phyloP scores from a whole-genome alignment of 192 early-diverging fungal genomes.

The Coemansia sp. region DNA sequence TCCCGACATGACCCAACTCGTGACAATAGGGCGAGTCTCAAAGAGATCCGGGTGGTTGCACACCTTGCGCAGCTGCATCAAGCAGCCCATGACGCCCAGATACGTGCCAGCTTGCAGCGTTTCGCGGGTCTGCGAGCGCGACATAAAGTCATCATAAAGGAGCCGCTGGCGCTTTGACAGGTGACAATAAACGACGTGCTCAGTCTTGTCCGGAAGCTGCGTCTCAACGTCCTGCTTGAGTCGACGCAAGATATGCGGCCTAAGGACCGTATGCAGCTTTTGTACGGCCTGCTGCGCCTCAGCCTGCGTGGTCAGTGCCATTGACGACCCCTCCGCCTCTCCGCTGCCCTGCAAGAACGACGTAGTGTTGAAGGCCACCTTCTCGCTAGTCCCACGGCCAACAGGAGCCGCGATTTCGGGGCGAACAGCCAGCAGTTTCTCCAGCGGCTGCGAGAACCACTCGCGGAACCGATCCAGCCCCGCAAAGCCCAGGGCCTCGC shows the following conservation, averaged over 20 bases:
- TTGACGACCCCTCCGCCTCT: slow-evolving; percentile 23
- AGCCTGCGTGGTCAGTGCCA: slow-evolving; percentile 55
- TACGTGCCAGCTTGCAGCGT: slow-evolving; percentile 71
- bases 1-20: slow-evolving; percentile 66
- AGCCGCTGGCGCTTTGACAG: slow-evolving; percentile 65
- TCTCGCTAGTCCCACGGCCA: slow-evolving; percentile 42
- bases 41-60: slow-evolving; percentile 95
- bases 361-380: slow-evolving; percentile 57
- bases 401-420: slow-evolving; percentile 55
- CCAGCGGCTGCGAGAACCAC: slow-evolving; percentile 87
- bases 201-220: slow-evolving; percentile 88
- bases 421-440: slow-evolving; percentile 72
- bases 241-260: slow-evolving; percentile 85
- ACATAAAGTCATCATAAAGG: slow-evolving; percentile 76
- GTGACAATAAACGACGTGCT: slow-evolving; percentile 76
- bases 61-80: slow-evolving; percentile 95
- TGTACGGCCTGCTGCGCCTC: slow-evolving; percentile 66
- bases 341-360: slow-evolving; percentile 62
- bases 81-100: slow-evolving; percentile 69
- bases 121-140: slow-evolving; percentile 73
- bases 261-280: slow-evolving; percentile 74
- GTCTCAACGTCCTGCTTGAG: slow-evolving; percentile 97
- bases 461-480: slow-evolving; percentile 78
- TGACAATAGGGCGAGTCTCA: slow-evolving; percentile 62
- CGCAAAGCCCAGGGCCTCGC: slow-evolving; percentile 70